Evolutionary conservation across 2,329 filamentous ascomycete genomes (phyloP).

Genomic region (Emmonsiellopsis sp.): DNA sequence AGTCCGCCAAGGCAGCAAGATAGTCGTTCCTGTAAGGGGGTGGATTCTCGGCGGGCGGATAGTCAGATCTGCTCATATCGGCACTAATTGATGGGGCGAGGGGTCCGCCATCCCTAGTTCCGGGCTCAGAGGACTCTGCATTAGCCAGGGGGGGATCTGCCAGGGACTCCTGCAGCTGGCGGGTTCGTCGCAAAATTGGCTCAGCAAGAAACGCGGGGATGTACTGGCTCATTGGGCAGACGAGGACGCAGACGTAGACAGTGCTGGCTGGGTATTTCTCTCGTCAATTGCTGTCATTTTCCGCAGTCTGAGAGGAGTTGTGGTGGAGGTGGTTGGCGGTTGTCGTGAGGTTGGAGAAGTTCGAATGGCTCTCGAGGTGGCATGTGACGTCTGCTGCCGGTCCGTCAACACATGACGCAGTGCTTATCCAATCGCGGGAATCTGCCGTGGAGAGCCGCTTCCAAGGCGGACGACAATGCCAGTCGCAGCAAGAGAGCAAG

Average conservation of each 20-base stretch:
- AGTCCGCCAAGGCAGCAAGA: not conserved
- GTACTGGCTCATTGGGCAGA: conserved; percentile 33
- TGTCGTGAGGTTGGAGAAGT: not conserved
- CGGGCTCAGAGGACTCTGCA: not conserved
- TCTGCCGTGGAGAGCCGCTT: not conserved
- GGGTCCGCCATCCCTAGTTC: not conserved
- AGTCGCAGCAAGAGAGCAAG: too few species aligned
- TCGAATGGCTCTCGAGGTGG: not conserved
- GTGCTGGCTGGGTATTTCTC: not conserved
- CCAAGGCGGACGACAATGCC: conserved; percentile 13
- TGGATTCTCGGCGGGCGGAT: not conserved
- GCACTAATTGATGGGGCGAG: not conserved
- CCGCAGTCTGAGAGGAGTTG: not conserved
- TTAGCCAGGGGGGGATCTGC: not conserved
- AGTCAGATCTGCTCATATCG: not conserved
- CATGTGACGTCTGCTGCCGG: not conserved
- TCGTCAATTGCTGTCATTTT: not conserved
- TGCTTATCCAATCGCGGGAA: not conserved
- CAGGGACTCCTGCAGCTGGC: conserved; percentile 23
- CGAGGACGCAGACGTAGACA: not conserved
- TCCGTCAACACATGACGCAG: not conserved
- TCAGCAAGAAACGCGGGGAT: conserved; percentile 35
- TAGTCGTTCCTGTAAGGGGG: not conserved
- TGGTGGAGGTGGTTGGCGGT: not conserved
- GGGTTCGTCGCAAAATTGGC: conserved; percentile 33